Base-by-base conservation (phyloP, 345 rosid species). In the Arabidopsis arenosa region DNA sequence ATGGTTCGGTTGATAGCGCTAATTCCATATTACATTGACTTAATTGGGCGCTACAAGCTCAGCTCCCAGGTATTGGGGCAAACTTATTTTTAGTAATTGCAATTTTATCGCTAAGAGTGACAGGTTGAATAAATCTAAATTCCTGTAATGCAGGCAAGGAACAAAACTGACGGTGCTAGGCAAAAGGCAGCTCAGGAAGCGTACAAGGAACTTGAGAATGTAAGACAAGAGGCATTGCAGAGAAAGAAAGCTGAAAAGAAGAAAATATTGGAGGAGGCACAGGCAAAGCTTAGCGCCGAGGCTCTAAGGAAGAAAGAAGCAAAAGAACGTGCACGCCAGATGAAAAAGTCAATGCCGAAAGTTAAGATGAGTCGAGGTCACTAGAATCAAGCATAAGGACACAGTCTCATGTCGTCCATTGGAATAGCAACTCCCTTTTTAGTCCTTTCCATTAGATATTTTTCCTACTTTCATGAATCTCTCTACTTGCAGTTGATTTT, bases 211-310 rank as follows among this genome's bases (percentile, higher is more conserved):
- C 96, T 90, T 76, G 87, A 90, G 58, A 85, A 78, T 70, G 96
- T 85, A 7, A 92, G 99, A 74, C 99, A 95, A 81, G 99, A 95
- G 80, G 98, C 97, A 59, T 63, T 93, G 75, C 93, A 87, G 86
- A 89, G 70, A 79, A 92, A 89, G 90, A 92, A 93, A 79, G 88
- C 90, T 0, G 99, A 90, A 55, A 88, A 74, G 88, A 92, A 79
- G 83, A 90, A 86, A 81, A 70, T 86, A 83, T 14, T 84, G 66
- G 98, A 95, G 79, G 99, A 92, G 72, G 87, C 97, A 0, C 97
- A 92, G 80, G 93, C 96, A 55, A 90, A 93, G 85, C 93, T 89
- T 21, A 70, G 90, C 66, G 97, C 92, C 0, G 98, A 89, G 83
- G 89, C 92, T 21, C 40, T 89, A 63, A 86, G 93, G 73, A 92